Evolutionary conservation across 2,329 filamentous ascomycete species (phyloP), one percentile per base, ranked within the genome.

Genomic region (Epichloe gansuensis): DNA sequence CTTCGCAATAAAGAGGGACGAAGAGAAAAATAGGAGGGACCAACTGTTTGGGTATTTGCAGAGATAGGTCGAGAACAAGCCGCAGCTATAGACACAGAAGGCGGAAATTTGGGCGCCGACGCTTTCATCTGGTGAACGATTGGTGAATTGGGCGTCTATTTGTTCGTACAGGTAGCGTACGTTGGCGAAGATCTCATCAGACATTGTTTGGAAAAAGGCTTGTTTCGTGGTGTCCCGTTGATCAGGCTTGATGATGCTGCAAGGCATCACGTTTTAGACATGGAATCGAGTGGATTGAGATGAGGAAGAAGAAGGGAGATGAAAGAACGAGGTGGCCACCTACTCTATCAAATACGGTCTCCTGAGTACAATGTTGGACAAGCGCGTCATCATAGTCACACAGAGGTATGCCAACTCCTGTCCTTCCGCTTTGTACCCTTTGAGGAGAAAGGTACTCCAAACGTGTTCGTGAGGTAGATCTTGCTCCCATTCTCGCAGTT

Each of bases 301-400:
- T 23, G 12, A 13, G 12, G 17, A 8, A 28, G 8, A 9, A 17
- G n/a, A 21, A 21, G 34, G 3, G 37, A n/a, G 50, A 7, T 43
- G 12, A 8, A 9, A 42, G 45, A 17, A 17, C 8, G 25, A n/a
- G 15, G 21, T 57, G 71, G 48, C 64, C 13, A 55, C 54, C 11
- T 15, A 78, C 75, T 78, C 72, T 46, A 69, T 65, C 44, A 80
- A 59, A 58, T 79, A 79, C n/a, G 75, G 71, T 51, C 75, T 75
- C 17, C 77, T 72, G 23, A 79, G 63, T 13, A 81, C 72, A 51
- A 81, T 79, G 53, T 80, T 77, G 60, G 76, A 80, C 5, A 81
- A 70, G 3, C 77, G 71, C 2, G 75, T 71, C 51, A 76, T 73
- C 67, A 78, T 78, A 4, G 76, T 78, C 5, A 79, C 71, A 43